Percentiles rank a stretch among this genome's conserved stretches.
Conservation (phyloP, 139 green algal species). For the Micractinium sp. region DNA sequence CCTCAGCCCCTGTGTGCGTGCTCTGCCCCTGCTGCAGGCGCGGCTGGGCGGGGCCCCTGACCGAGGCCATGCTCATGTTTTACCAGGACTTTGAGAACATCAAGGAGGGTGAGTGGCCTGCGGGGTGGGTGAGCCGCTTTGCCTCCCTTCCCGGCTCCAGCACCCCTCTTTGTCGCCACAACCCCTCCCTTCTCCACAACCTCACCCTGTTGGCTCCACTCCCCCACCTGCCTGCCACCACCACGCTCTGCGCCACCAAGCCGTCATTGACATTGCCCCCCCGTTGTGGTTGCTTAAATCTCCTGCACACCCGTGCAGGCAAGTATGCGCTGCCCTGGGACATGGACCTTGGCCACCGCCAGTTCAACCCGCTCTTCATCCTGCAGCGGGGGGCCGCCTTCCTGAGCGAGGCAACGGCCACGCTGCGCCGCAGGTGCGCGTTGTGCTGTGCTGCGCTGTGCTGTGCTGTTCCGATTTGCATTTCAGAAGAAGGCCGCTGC, state of each 20-base stretch:
- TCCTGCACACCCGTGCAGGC: too few species aligned
- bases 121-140: not conserved
- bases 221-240: too few species aligned
- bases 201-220: too few species aligned
- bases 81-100: constrained; percentile 29
- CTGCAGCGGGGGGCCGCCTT: constrained; percentile 47
- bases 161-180: not conserved
- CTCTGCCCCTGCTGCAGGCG: not conserved
- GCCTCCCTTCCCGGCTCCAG: not conserved
- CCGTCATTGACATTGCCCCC: not conserved
- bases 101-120: constrained; percentile 10
- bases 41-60: constrained; percentile 41
- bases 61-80: constrained; percentile 49
- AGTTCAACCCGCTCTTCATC: constrained; percentile 83
- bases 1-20: too few species aligned
- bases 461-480: not conserved
- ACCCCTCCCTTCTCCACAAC: not conserved
- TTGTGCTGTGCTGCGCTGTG: not conserved
- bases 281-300: too few species aligned
- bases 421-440: constrained; percentile 50
- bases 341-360: constrained; percentile 76
- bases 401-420: constrained; percentile 62
- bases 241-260: not conserved
- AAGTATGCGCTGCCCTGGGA: constrained; percentile 86
- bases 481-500: not conserved